Conservation (phyloP, 768 basidiomycete species). For the Mycena latifolia region DNA sequence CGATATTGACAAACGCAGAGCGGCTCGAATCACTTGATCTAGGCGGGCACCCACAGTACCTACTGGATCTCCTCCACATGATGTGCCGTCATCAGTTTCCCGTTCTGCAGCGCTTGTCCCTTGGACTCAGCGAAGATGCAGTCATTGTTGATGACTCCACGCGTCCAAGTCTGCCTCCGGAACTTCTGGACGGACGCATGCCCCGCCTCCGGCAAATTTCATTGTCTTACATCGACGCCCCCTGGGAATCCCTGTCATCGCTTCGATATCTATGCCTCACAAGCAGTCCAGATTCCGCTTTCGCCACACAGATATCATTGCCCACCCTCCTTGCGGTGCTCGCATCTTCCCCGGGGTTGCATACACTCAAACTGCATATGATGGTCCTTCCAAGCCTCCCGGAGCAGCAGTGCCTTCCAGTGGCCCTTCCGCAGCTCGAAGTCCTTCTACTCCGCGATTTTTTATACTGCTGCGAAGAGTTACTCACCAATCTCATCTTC, state of each 20-base stretch:
- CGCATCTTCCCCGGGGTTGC: not conserved
- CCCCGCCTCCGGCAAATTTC: not conserved
- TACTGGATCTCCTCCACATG: not conserved
- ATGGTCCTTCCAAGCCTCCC: not conserved
- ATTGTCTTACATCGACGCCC: not conserved
- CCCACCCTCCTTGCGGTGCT: not conserved
- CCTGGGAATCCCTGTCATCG: not conserved
- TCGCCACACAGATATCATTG: not conserved
- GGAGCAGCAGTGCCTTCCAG: not conserved
- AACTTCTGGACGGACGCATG: constrained; percentile 1
- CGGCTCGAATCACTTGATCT: not conserved
- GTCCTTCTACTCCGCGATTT: not conserved
- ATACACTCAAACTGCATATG: not conserved
- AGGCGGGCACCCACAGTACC: not conserved
- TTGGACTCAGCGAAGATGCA: not conserved
- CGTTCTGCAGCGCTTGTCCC: not conserved
- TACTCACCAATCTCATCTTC: not conserved
- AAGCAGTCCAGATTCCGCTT: not conserved
- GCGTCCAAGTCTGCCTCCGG: not conserved
- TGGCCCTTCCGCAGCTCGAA: not conserved
- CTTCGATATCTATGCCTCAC: not conserved
- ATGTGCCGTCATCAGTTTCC: not conserved
- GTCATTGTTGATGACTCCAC: not conserved
- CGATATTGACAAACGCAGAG: not conserved
- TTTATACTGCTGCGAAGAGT: not conserved